These are phyloP conservation scores for Echria macrotheca DNA, from an alignment of 495 filamentous ascomycete genomes.

Conservation along the genomic window DNA sequence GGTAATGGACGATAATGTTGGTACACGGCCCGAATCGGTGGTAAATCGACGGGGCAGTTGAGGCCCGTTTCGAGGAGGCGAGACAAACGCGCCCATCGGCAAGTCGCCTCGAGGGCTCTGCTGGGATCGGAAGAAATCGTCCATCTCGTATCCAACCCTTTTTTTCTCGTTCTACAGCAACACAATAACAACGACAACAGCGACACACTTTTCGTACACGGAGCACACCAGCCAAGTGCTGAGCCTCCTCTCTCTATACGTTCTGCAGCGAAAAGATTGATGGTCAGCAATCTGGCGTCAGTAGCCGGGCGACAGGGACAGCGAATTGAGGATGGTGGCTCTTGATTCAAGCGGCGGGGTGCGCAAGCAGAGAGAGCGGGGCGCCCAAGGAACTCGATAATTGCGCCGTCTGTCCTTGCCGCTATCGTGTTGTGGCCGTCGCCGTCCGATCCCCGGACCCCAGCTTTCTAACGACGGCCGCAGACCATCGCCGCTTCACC, in stretches of 20 bases:
- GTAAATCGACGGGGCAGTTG: constrained; percentile 84
- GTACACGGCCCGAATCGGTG: constrained; percentile 80
- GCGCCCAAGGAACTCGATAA: constrained; percentile 1
- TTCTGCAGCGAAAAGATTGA: constrained; percentile 2
- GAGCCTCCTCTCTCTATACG: constrained; percentile 24
- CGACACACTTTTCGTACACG: constrained; percentile 38
- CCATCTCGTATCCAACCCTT: constrained; percentile 58
- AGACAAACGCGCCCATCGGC: constrained; percentile 59
- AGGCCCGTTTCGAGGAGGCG: constrained; percentile 62
- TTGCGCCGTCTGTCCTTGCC: background rate
- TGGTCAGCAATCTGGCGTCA: constrained; percentile 13
- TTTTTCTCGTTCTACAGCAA: constrained; percentile 32
- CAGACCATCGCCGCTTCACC: background rate
- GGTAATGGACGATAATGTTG: constrained; percentile 69
- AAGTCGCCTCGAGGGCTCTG: constrained; percentile 66
- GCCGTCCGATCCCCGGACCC: constrained; percentile 8
- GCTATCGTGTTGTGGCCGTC: background rate
- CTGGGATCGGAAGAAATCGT: constrained; percentile 61
- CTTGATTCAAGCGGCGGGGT: background rate
- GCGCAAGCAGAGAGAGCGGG: constrained; percentile 4
- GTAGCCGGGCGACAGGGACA: background rate
- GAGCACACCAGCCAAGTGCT: constrained; percentile 30
- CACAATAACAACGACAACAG: constrained; percentile 24
- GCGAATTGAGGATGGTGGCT: constrained; percentile 4
- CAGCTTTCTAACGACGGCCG: background rate